Evolutionary conservation across 2,329 filamentous ascomycete genomes (phyloP).

Genomic region (Aspergillus jensenii): DNA sequence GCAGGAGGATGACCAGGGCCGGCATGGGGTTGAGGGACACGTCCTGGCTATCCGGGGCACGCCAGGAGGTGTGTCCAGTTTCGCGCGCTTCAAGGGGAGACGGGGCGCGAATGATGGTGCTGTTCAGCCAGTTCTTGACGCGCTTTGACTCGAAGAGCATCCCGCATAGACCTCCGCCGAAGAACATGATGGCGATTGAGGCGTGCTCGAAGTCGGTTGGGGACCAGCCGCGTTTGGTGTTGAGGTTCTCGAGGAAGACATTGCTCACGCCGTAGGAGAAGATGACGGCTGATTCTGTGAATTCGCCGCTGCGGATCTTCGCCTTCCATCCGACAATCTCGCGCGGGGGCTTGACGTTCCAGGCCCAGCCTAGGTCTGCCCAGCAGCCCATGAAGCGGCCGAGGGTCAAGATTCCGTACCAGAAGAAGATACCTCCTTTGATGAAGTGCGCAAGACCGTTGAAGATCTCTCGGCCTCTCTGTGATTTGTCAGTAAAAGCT

Average conservation of each 20-base stretch:
- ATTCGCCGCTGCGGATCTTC: slow-evolving; percentile 73
- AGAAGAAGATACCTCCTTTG: slow-evolving; percentile 94
- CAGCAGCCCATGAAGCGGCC: slow-evolving; percentile 91
- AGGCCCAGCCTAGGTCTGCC: slow-evolving; percentile 88
- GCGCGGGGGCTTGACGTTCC: slow-evolving; percentile 74
- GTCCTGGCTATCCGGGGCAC: slow-evolving; percentile 65
- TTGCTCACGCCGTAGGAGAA: slow-evolving; percentile 88
- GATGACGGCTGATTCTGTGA: slow-evolving; percentile 84
- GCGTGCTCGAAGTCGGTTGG: slow-evolving; percentile 85
- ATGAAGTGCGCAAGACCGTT: slow-evolving; percentile 89
- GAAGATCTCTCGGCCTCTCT: slow-evolving; percentile 71
- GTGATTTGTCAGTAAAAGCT: slow-evolving; percentile 10
- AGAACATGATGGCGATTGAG: slow-evolving; percentile 89
- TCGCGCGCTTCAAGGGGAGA: slow-evolving; percentile 32
- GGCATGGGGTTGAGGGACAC: slow-evolving; percentile 87
- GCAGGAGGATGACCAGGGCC: slow-evolving; percentile 77
- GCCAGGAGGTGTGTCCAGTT: slow-evolving; percentile 50
- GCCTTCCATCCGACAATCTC: slow-evolving; percentile 62
- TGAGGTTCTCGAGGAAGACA: slow-evolving; percentile 87
- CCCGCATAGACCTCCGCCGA: slow-evolving; percentile 83
- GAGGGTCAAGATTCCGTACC: slow-evolving; percentile 82
- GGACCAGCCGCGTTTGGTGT: slow-evolving; percentile 68
- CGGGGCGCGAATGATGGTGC: slow-evolving; percentile 45
- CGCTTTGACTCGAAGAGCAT: slow-evolving; percentile 79
- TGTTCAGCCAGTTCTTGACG: slow-evolving; percentile 61